These are phyloP conservation scores for Nigrospora osmanthi DNA, from an alignment of 2,329 filamentous ascomycete genomes.

Conservation along the genomic window DNA sequence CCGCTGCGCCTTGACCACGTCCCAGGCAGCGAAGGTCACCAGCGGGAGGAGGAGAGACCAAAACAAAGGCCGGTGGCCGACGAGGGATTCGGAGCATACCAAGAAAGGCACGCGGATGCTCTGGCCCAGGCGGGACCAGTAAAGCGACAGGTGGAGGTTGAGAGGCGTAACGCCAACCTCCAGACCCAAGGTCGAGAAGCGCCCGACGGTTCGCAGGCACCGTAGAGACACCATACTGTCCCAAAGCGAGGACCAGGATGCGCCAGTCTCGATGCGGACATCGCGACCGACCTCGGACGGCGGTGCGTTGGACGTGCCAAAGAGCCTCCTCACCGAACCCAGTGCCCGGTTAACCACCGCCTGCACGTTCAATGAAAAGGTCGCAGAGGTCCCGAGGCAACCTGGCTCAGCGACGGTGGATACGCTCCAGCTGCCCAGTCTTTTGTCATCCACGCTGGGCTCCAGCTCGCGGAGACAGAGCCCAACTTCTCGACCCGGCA, in stretches of 20 bases:
- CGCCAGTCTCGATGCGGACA: conserved; percentile 33
- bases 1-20: conserved; percentile 15
- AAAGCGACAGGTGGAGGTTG: conserved; percentile 35
- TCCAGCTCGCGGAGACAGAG: conserved; percentile 20
- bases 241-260: conserved; percentile 26
- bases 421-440: conserved; percentile 28
- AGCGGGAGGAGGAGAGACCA: conserved; percentile 31
- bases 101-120: conserved; percentile 35
- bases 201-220: conserved; percentile 31
- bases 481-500: neutral
- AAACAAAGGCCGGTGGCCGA: conserved; percentile 23
- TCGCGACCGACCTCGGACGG: conserved; percentile 3
- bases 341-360: neutral
- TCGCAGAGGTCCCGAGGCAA: conserved; percentile 13
- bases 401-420: conserved; percentile 20
- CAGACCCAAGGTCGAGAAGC: conserved; percentile 33
- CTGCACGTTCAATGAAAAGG: neutral
- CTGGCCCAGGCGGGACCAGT: conserved; percentile 38
- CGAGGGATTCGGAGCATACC: conserved; percentile 20
- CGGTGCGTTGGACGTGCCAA: neutral
- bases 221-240: conserved; percentile 33
- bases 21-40: conserved; percentile 27
- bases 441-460: conserved; percentile 16
- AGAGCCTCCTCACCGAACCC: neutral
- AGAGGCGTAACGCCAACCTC: conserved; percentile 33